Conservation (phyloP, 1,284 basidiomycete species). For the Ceratobasidium sp. region DNA sequence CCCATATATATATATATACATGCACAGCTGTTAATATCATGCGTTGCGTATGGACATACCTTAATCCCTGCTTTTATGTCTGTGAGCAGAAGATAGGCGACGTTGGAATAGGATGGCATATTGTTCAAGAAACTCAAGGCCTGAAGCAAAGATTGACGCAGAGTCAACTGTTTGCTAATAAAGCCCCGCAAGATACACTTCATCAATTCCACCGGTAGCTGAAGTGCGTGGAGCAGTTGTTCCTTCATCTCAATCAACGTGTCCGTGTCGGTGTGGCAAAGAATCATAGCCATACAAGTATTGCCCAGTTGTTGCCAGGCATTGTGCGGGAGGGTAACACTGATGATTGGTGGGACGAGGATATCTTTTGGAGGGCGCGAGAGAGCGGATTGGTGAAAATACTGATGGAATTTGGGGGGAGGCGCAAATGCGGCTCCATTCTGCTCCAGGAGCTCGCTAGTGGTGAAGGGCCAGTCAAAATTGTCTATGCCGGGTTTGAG, state of each 20-base stretch:
- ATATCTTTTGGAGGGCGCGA: neutral
- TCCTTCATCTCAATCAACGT: neutral
- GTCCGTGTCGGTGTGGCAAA: neutral
- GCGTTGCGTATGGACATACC: neutral
- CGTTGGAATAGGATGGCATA: neutral
- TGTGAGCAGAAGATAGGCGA: neutral
- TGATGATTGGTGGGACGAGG: neutral
- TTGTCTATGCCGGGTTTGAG: neutral
- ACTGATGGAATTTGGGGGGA: neutral
- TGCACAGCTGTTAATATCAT: too few relatives aligned
- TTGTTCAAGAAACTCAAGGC: neutral
- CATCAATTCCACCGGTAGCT: neutral
- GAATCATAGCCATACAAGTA: neutral
- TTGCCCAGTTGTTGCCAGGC: neutral
- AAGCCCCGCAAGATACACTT: neutral
- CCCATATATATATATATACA: neutral
- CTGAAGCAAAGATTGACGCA: neutral
- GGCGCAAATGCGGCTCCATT: neutral
- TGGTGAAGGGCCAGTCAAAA: neutral
- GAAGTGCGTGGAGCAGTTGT: neutral
- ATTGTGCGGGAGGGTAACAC: neutral
- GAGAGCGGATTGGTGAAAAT: neutral
- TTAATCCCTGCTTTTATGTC: neutral
- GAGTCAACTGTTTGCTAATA: neutral
- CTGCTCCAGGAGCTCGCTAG: neutral